Evolutionary conservation across 2,329 filamentous ascomycete genomes (phyloP), one percentile per base, ranked within the genome.

Genomic region (Periconia sp.): DNA sequence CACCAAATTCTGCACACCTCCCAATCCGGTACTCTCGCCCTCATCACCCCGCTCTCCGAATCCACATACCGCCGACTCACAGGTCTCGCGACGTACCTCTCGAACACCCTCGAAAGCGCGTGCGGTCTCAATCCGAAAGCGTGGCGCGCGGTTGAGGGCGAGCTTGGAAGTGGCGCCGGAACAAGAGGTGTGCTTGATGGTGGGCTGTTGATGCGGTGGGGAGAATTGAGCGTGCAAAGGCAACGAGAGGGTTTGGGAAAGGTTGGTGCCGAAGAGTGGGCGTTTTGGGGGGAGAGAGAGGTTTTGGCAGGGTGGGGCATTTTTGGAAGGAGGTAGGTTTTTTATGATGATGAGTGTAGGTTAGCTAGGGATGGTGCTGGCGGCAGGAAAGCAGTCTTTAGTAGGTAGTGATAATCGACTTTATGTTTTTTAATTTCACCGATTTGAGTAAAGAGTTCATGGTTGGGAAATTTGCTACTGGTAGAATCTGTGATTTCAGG

Each of bases 41-140:
- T 92, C 9, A 81, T 99, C 10, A 89, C 89, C 0, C 86, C 93
- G 0, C 79, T 97, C 1, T 79, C 86, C 0, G 93, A 97, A 73
- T 80, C 87, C 6, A 81, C 87, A 11, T 97, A 97, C 75, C 88
- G 94, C 1, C 88, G 92, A 0, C 82, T 99, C 3, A 87, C 87
- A 3, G 91, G 90, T 1, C 80, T 99, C 3, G 85, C 92, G 45
- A 89, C 87, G 3, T 92, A 95, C 69, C 81, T 99, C 1, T 81
- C 87, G 9, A 90, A 86, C 33, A 86, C 87, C 0, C 82, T 97
- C 8, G 86, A 90, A 42, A 87, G 92, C 58, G 78, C 89, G 5
- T 90, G 87, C 8, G 91, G 90, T 0, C 79, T 97, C 47, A 97
- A 97, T 73, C 89, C 91, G 2, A 86, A 89, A 51, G 90, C 87